Base-by-base conservation (phyloP, 495 filamentous ascomycete species). In the Neurospora sp. region DNA sequence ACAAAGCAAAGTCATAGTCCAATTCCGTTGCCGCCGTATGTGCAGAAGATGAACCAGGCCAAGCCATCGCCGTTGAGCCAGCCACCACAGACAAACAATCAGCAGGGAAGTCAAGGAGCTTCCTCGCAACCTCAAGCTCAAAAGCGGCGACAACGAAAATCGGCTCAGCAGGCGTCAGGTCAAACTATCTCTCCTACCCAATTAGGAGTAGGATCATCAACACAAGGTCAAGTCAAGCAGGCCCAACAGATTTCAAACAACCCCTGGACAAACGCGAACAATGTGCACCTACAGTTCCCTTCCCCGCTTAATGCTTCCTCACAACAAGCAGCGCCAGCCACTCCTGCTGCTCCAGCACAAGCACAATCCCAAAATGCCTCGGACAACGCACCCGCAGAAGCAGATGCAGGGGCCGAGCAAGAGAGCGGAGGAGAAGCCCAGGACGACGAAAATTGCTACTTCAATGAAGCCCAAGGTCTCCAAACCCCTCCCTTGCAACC, bases 1-100 rank as follows among this genome's bases (percentile, higher is more conserved):
- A 31, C 74, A 4, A 81, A 80, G 74, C 80, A 81, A 39, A 80
- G 77, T 59, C 78, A 78, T 65, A 80, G 80, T 41, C 80, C 80
- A 1, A 80, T 80, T 41, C 80, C 78, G 7, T 61, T 81, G 69
- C 77, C 80, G 10, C 73, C 74, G 1, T 81, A 81, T 68, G 76
- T 79, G 42, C 75, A 74, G 44, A 72, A 80, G 31, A 76, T 73
- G 40, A 53, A n/a, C 12, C 27, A 42, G 39, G 12, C 70, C 18
- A 75, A 70, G 61, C 37, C 74, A 5, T 73, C 77, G 9, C 73
- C 75, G 20, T 70, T 72, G 40, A 69, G 53, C 42, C 73, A 38
- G 3, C 74, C 45, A 61, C 75, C 71, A 2, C 73, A 75, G 7
- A 73, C 53, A 7, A 59, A 59, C 22, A 59, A 14, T 12, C 47